These are phyloP conservation scores for Myxozyma monticola DNA, from an alignment of 805 yeast genomes.

Conservation along the genomic window DNA sequence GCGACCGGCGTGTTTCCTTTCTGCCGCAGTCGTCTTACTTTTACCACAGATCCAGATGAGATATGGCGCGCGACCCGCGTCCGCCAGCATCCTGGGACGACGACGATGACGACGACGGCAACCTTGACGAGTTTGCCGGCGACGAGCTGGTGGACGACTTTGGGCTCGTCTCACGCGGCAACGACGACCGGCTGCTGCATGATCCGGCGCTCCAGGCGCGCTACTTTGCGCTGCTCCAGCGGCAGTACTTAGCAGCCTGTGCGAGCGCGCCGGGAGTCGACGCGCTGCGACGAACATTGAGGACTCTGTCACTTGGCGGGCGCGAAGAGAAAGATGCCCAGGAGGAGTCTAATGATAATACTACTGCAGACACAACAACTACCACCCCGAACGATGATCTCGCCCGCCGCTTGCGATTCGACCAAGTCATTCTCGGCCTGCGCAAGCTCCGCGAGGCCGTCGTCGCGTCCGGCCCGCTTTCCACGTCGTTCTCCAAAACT, in stretches of 20 bases:
- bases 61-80: too few species aligned
- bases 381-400: slow-evolving; percentile 5
- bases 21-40: too few species aligned
- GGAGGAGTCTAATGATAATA: not conserved
- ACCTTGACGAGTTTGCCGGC: too few species aligned
- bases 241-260: slow-evolving; percentile 15
- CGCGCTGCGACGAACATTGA: slow-evolving; percentile 15
- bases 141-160: slow-evolving; percentile 14
- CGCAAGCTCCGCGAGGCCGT: slow-evolving; percentile 57
- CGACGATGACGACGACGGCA: not conserved
- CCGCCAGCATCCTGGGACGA: too few species aligned
- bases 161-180: slow-evolving; percentile 29
- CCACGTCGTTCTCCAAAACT: slow-evolving; percentile 44
- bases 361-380: not conserved
- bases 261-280: slow-evolving; percentile 18
- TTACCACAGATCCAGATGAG: too few species aligned
- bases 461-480: slow-evolving; percentile 38
- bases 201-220: slow-evolving; percentile 18
- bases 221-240: slow-evolving; percentile 23
- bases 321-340: not conserved
- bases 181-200: slow-evolving; percentile 18
- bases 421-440: slow-evolving; percentile 20
- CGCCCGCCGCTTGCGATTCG: slow-evolving; percentile 6
- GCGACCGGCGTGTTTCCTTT: too few species aligned
- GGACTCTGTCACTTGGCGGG: slow-evolving; percentile 3